A percentile compares a stretch with the other conserved stretches of the same genome.
These are phyloP conservation scores for Fusarium bactridioides DNA, from an alignment of 2,329 filamentous ascomycete species.

Conservation along the genomic window DNA sequence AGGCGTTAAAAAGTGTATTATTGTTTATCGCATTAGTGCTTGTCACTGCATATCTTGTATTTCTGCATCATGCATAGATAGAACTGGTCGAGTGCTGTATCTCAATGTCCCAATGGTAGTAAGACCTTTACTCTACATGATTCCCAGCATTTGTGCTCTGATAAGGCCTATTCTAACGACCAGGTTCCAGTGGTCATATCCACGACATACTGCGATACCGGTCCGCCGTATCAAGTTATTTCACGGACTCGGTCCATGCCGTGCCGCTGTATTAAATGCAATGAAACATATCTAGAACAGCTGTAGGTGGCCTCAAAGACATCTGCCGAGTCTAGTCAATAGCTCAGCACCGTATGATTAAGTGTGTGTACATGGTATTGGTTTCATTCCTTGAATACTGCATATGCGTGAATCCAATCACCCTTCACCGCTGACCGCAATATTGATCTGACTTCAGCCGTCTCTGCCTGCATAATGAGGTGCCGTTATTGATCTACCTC, in stretches of 20 bases:
- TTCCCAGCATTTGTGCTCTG: not conserved
- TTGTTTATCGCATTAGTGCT: accelerated
- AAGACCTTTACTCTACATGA: not conserved
- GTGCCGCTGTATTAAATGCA: not conserved
- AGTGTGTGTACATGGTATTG: not conserved
- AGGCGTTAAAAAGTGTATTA: constrained; percentile 14
- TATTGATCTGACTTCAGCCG: not conserved
- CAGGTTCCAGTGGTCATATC: not conserved
- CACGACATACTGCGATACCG: not conserved
- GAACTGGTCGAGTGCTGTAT: not conserved
- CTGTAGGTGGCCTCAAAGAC: not conserved
- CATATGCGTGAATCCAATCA: not conserved
- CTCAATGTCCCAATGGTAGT: accelerated
- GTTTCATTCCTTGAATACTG: not conserved
- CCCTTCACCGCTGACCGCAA: accelerated
- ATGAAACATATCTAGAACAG: not conserved
- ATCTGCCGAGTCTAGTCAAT: not conserved
- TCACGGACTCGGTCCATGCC: not conserved
- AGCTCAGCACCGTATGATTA: not conserved
- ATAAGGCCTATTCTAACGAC: not conserved
- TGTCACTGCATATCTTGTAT: not conserved
- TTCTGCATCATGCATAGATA: not conserved
- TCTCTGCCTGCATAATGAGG: not conserved
- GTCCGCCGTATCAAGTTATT: not conserved
- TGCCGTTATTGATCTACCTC: not conserved